Conservation (phyloP, 2,329 filamentous ascomycete genomes). For the Exutisphaerella laricina region DNA sequence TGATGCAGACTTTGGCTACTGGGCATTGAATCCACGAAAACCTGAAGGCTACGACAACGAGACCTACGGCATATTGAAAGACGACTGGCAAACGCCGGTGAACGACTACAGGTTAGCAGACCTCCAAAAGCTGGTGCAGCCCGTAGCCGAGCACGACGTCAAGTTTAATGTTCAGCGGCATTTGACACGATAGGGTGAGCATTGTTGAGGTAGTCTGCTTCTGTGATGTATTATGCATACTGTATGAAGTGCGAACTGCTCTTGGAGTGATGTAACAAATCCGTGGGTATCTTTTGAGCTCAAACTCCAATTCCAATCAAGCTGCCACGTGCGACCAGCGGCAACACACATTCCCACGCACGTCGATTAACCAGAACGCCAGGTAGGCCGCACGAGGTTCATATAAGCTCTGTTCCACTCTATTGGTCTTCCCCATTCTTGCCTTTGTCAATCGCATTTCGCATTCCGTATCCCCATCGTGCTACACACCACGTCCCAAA, state of each 20-base stretch:
- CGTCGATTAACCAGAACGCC: slow-evolving; percentile 5
- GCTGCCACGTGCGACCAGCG: slow-evolving; percentile 2
- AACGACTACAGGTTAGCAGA: slow-evolving; percentile 25
- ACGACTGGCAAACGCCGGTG: slow-evolving; percentile 55
- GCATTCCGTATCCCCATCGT: slow-evolving; percentile 20
- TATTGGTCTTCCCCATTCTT: slow-evolving; percentile 15
- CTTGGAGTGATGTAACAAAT: not conserved
- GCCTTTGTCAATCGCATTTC: slow-evolving; percentile 18
- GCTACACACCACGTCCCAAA: slow-evolving; percentile 43
- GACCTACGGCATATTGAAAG: slow-evolving; percentile 56
- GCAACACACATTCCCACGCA: not conserved
- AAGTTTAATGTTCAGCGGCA: not conserved
- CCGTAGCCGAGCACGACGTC: slow-evolving; percentile 1
- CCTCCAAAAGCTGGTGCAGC: slow-evolving; percentile 23
- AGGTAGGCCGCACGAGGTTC: slow-evolving; percentile 1
- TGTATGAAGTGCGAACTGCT: not conserved
- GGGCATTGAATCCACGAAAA: slow-evolving; percentile 64
- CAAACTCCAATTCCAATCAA: slow-evolving; percentile 1
- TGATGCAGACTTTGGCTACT: slow-evolving; percentile 50
- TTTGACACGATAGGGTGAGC: not conserved
- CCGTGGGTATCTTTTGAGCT: not conserved
- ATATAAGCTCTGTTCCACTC: slow-evolving; percentile 1
- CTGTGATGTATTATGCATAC: not conserved
- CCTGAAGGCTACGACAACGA: slow-evolving; percentile 52
- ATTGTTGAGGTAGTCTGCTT: not conserved